phyloP scores from a whole-genome alignment of 78 protist genomes.

The Protostelium mycophagum region DNA sequence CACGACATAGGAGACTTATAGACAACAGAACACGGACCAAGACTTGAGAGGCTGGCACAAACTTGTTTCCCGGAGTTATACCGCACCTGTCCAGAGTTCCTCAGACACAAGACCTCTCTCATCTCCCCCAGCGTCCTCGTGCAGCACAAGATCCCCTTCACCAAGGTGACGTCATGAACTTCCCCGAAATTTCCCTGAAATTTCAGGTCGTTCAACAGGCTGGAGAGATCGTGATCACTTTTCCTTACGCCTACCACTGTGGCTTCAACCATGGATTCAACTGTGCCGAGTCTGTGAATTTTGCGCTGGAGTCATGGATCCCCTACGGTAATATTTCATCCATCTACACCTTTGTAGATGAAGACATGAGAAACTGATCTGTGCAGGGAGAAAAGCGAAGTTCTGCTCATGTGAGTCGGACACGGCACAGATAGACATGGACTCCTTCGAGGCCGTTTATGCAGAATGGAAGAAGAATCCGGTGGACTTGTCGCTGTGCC shows the following conservation, averaged over 20 bases:
- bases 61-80: background rate
- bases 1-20: background rate
- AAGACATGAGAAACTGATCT: background rate
- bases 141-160: background rate
- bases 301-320: constrained; percentile 75
- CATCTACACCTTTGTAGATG: no score
- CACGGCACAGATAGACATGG: background rate
- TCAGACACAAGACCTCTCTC: background rate
- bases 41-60: background rate
- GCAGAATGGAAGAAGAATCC: background rate
- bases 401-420: background rate
- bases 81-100: background rate
- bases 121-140: background rate
- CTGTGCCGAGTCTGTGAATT: constrained; percentile 88
- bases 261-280: constrained; percentile 86
- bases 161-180: background rate
- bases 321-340: constrained; percentile 64
- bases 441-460: background rate
- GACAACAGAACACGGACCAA: background rate
- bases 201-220: constrained; percentile 53
- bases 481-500: background rate
- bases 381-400: background rate
- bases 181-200: background rate
- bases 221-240: constrained; percentile 86
- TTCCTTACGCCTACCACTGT: constrained; percentile 88